Base-by-base conservation (phyloP, 225 moss, liverwort and hornwort genomes). In the Marchantia polymorpha region DNA sequence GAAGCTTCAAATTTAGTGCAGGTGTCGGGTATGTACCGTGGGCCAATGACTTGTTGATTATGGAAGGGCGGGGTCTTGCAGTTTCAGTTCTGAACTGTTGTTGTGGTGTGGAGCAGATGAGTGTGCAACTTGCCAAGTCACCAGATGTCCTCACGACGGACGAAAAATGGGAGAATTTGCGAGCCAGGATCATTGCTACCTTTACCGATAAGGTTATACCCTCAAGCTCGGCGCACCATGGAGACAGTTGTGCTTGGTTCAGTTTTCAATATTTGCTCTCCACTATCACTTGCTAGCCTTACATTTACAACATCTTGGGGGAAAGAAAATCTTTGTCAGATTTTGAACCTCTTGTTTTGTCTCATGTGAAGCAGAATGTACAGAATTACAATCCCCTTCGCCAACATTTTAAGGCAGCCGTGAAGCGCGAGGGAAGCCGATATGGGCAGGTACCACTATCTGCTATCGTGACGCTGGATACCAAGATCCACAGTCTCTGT, bases 331-430 rank as follows among this genome's bases (percentile, higher is more conserved):
- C 14, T 19, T 56, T 19, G 56, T 56, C 56, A 56, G 56, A 12
- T 56, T 56, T 56, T 19, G 56, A 56, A 3, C 9, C 16, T 73
- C 17, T 16, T 46, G 56, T 12, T 56, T 26, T 47, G 69, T 3
- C 20, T 17, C 27, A 20, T 17, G 16, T 60, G 46, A 16, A 84
- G 89, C 92, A 99, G 99, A 87, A 89, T 85, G 78, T 93, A 75
- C 52, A 89, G 49, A 90, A 82, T 55, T 92, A 95, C 53, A 84
- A 87, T 78, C 99, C 99, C 6, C 77, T 99, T 54, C 84, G 88
- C 67, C 92, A 91, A 69, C 99, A 99, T 81, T 99, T 99, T 75
- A 91, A 90, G 83, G 86, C 87, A 77, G 92, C 99, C 31, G 83
- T 95, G 68, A 89, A 86, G 72, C 86, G 90, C 46, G 77, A 85